Base-by-base conservation (phyloP, 2,329 filamentous ascomycete species). In the Penicillium sp. region DNA sequence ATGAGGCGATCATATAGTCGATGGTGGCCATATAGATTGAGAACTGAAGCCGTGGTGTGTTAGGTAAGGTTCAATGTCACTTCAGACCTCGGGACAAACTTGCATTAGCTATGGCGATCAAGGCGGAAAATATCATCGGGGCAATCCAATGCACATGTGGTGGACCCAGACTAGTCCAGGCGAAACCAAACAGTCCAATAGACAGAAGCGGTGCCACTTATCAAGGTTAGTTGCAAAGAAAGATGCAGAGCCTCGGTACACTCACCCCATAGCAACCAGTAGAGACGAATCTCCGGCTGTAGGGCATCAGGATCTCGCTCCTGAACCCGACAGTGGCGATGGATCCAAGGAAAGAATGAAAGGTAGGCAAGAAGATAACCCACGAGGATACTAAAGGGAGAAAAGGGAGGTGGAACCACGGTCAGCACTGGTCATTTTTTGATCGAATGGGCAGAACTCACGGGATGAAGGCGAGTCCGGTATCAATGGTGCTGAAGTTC, bases 1-100 rank as follows among this genome's bases (percentile, higher is more conserved):
- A 86, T 0, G 79, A 75, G 20, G 78, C 80, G 39, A 85, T 79
- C 76, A 84, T 83, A 64, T 84, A 85, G 61, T 85, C 81, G 56
- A 85, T 81, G 1, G 79, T 81, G 6, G 79, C 77, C 74, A 82
- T 80, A 59, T 84, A 82, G 28, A 82, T 81, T 13, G 62, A 57
- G 43, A 62, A 69, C 66, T 69, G 44, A 18, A 26, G 32, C 14
- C 22, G 14, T 13, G 16, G 11, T 26, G 35, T 6, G 9, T 22
- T 14, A 37, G 35, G 4, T 8, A 4, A 20, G 23, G 14, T 22
- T 40, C 14, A 31, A n/a, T 1, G 23, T 4, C 3, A 5, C 3
- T 13, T 13, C 23, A 8, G 3, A 2, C 1, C 9, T 5, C 2
- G n/a, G 20, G 23, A 24, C 28, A 44, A 31, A 64, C 68, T 54